Conservation (phyloP, 768 basidiomycete genomes). For the Tricholoma sp. region DNA sequence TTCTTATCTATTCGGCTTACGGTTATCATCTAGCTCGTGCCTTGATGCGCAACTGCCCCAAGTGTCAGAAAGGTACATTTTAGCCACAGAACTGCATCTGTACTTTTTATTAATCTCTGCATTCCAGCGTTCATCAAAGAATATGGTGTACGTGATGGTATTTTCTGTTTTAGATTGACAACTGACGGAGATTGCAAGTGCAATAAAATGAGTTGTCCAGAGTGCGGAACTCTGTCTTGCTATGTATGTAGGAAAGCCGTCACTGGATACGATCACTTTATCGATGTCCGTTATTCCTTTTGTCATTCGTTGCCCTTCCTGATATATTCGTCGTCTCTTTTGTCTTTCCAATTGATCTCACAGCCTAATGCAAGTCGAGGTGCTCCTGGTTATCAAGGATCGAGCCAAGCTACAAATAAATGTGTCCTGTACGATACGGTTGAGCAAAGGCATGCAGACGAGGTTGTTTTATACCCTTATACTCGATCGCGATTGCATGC, state of each 20-base stretch:
- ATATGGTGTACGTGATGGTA: slow-evolving; percentile 48
- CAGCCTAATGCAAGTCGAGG: slow-evolving; percentile 12
- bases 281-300: slow-evolving; percentile 31
- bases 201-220: slow-evolving; percentile 86
- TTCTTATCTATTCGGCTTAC: slow-evolving; percentile 2
- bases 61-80: slow-evolving; percentile 67
- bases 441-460: slow-evolving; percentile 59
- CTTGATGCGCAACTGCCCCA: slow-evolving; percentile 84
- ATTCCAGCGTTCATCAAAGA: slow-evolving; percentile 73
- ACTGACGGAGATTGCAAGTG: slow-evolving; percentile 43
- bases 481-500: background rate
- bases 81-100: no score
- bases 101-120: slow-evolving; percentile 1
- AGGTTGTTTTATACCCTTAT: slow-evolving; percentile 29
- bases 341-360: background rate
- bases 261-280: slow-evolving; percentile 73
- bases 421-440: slow-evolving; percentile 68
- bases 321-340: no score
- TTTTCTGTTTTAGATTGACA: background rate
- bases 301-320: slow-evolving; percentile 11
- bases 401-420: slow-evolving; percentile 26
- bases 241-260: slow-evolving; percentile 79
- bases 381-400: slow-evolving; percentile 1
- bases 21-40: slow-evolving; percentile 50
- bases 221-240: slow-evolving; percentile 72